Conservation (phyloP, 1,139 yeast genomes). For the Scheffersomyces insectosa region DNA sequence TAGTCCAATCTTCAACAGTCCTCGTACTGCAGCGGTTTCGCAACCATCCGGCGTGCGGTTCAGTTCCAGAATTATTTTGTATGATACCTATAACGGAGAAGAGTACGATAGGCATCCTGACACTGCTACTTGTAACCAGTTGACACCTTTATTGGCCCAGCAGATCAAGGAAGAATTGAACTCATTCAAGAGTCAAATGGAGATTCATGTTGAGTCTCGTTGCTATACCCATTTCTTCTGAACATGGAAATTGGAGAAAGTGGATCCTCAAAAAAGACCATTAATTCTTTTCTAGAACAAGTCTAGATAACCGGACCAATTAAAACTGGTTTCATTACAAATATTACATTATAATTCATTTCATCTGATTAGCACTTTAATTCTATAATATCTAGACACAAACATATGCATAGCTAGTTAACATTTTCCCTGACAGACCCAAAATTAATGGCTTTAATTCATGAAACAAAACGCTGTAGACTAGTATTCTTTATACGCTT, state of each 20-base stretch:
- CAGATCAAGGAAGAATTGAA: constrained; percentile 87
- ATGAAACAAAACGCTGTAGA: too few species aligned
- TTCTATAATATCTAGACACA: constrained; percentile 1
- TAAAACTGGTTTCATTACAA: too few species aligned
- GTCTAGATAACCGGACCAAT: too few species aligned
- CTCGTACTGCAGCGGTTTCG: constrained; percentile 3
- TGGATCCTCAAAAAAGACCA: too few species aligned
- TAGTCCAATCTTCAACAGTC: not conserved
- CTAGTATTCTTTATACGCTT: too few species aligned
- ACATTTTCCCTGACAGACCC: too few species aligned
- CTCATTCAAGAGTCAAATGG: constrained; percentile 75
- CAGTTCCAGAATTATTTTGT: constrained; percentile 79
- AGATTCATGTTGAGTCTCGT: constrained; percentile 71
- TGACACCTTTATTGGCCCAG: constrained; percentile 87
- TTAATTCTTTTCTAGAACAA: too few species aligned
- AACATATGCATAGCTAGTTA: not conserved
- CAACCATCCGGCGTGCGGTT: constrained; percentile 57
- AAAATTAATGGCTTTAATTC: too few species aligned
- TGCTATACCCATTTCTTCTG: constrained; percentile 84
- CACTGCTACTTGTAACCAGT: constrained; percentile 86
- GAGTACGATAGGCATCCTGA: constrained; percentile 96
- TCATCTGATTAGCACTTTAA: not conserved
- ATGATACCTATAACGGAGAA: constrained; percentile 79
- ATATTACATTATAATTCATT: not conserved
- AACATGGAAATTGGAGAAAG: not conserved